Evolutionary conservation across 148 eudicot genomes (phyloP).

Genomic region (Oxyria digyna): DNA sequence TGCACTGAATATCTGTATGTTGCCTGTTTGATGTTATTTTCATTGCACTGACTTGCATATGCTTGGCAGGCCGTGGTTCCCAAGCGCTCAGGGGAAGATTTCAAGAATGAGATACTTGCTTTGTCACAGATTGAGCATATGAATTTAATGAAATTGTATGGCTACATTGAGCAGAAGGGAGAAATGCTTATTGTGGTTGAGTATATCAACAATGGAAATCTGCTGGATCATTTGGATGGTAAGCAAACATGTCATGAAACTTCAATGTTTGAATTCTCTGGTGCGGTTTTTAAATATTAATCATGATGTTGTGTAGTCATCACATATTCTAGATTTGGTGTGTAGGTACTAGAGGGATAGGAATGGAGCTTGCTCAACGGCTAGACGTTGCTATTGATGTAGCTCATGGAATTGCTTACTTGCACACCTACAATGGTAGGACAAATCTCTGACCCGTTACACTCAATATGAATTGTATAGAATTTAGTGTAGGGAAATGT

Average conservation of each 20-base stretch:
- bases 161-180: constrained; percentile 50
- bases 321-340: neutral
- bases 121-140: constrained; percentile 63
- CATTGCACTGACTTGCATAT: neutral
- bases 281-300: neutral
- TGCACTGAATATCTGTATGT: neutral
- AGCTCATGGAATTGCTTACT: constrained; percentile 71
- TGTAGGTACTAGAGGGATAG: constrained; percentile 37
- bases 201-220: constrained; percentile 64
- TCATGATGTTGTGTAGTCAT: neutral
- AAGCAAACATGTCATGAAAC: constrained; percentile 7
- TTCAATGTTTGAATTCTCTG: neutral
- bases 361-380: constrained; percentile 51
- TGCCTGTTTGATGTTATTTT: neutral
- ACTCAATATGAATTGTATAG: neutral
- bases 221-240: constrained; percentile 64
- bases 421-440: constrained; percentile 61
- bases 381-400: constrained; percentile 67
- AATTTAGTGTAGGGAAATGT: neutral
- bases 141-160: constrained; percentile 53
- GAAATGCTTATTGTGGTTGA: constrained; percentile 58
- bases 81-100: constrained; percentile 26
- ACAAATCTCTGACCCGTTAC: neutral
- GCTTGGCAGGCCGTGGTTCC: constrained; percentile 26
- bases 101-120: constrained; percentile 51